Evolutionary conservation across 2,329 filamentous ascomycete genomes (phyloP), one percentile per base, ranked within the genome.

Genomic region (Diaporthe vexans): DNA sequence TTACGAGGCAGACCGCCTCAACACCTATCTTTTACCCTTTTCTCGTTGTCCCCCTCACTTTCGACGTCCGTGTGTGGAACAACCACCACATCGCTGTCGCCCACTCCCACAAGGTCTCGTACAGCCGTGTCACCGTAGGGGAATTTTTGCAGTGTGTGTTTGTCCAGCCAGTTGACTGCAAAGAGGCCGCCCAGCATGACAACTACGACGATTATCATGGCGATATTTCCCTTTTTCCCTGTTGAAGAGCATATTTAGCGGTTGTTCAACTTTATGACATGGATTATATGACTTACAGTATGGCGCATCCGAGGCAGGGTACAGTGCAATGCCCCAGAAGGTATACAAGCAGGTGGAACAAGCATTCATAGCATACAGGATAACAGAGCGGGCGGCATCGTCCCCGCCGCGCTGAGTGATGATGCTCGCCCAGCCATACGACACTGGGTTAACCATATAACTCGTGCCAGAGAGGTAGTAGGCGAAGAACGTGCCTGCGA

Each of bases 301-400:
- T 4, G 85, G 84, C 0, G 84, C 84, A 74, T 86, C 83, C 7
- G 80, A 81, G 0, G 84, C 84, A 17, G 83, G 79, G 58, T 86
- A 86, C 10, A 87, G 76, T 0, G 80, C 77, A 7, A 87, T 85
- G 0, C 85, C 85, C 85, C 85, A 87, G 65, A 86, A 86, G 0
- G 85, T 86, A 75, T 84, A 86, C 35, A 87, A 74, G 0, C 83
- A 78, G 56, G 81, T 82, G 19, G 82, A 81, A 3, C 81, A 80
- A 33, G 83, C 82, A 15, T 84, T 85, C 84, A 86, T 86, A 0
- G 80, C 80, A 54, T 82, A 83, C 0, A 87, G 75, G 0, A 83
- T 83, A 3, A 86, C 80, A 15, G 82, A 82, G 15, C 85, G 78
- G 0, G 81, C 76, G 1, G 85, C 84, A 73, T 87, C 85, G 21